Evolutionary conservation across 495 filamentous ascomycete species (phyloP), one percentile per base, ranked within the genome.

Genomic region (Neurospora sublineolata): DNA sequence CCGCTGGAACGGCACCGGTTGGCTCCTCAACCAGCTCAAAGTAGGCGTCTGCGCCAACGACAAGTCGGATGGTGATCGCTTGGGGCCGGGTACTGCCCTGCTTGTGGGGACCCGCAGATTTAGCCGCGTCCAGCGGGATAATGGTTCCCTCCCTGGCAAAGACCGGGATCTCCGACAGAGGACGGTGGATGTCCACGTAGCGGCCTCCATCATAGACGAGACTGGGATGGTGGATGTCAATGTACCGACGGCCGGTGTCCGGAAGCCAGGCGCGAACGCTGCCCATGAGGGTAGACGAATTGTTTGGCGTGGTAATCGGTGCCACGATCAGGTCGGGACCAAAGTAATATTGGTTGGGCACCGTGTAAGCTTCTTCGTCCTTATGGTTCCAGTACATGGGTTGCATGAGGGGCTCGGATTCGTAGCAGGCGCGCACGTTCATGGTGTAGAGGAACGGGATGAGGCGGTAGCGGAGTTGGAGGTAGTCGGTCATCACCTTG

Each of bases 331-430:
- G 76, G 52, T 85, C 77, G 3, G 82, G 80, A 8, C 86, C 87
- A 73, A 87, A 88, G 68, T 84, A 79, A 71, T 82, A 89, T 73
- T 88, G 83, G 71, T 87, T 88, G 0, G 81, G 82, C 11, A 83
- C 77, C 1, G 76, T 73, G 76, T 89, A 88, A 1, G 86, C 85
- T 64, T 83, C 81, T 7, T 84, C 80, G 0, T 84, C 76, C 0
- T 82, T 80, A 74, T 86, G 84, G 27, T 79, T 79, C 87, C 87
- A 89, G 79, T 89, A 89, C 82, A 89, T 83, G 20, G 87, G 87
- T 77, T 85, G 83, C 6, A 88, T 73, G 1, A 89, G 75, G 0
- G 86, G 87, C 46, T 84, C 80, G 67, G 80, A 76, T 3, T 85
- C 79, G 14, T 78, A 75, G 5, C 79, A 75, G 1, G 80, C 80